These are phyloP conservation scores for Penicillium sclerotigenum DNA, from an alignment of 2,329 filamentous ascomycete genomes.

Conservation along the genomic window DNA sequence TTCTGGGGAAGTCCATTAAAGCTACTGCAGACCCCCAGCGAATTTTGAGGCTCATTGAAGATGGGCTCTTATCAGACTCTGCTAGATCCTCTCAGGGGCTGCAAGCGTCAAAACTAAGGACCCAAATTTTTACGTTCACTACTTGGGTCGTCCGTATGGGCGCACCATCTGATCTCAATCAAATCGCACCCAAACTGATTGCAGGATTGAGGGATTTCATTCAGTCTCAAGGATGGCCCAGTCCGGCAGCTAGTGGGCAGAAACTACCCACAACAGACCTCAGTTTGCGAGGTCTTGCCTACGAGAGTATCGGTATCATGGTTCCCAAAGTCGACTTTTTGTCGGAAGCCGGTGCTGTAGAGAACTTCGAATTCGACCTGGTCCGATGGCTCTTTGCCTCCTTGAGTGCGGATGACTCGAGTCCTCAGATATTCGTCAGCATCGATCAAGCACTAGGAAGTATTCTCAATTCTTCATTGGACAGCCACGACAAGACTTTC, in stretches of 20 bases:
- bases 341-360: constrained; percentile 28
- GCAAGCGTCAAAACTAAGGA: constrained; percentile 75
- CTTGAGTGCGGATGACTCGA: constrained; percentile 72
- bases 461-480: constrained; percentile 60
- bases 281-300: constrained; percentile 72
- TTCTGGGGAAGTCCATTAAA: constrained; percentile 72
- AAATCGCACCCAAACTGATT: constrained; percentile 67
- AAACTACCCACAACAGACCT: constrained; percentile 59
- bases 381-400: constrained; percentile 80
- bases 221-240: constrained; percentile 78
- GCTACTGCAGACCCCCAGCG: constrained; percentile 67
- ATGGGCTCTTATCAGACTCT: constrained; percentile 55
- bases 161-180: constrained; percentile 56
- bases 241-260: constrained; percentile 51
- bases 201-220: constrained; percentile 69
- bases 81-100: constrained; percentile 55
- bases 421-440: constrained; percentile 72
- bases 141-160: constrained; percentile 81
- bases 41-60: constrained; percentile 66
- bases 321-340: constrained; percentile 50
- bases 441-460: constrained; percentile 86
- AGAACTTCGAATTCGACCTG: constrained; percentile 50
- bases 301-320: constrained; percentile 85
- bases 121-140: constrained; percentile 79
- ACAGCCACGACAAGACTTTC: constrained; percentile 43